Base-by-base conservation (phyloP, 1,139 yeast species). In the Taphrina sp. region DNA sequence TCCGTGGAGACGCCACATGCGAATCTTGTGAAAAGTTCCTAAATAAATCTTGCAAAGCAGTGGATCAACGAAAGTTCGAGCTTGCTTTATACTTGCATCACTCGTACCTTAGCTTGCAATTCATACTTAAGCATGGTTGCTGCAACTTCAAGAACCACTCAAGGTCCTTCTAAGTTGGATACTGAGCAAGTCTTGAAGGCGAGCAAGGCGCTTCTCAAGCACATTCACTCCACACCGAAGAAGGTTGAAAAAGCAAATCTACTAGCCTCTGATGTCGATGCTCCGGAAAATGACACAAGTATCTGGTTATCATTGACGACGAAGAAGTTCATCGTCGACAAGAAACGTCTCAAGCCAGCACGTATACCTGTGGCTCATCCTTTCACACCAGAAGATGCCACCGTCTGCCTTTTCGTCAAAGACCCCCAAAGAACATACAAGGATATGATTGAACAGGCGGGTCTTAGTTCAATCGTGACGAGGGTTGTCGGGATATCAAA, bases 321-420 rank as follows among this genome's bases (percentile, higher is more conserved):
- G 62, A 81, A 80, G 66, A 82, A 83, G 66, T 84, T 78, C 63
- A 79, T 81, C 64, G 70, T 84, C 3, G 72, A 79, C 44, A 78
- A 80, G 65, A 82, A 84, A 61, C 75, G 76, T 58, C 79, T 88
- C 66, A 89, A 89, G 71, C 94, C 95, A 42, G 82, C 80, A 66
- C 68, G 79, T 55, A 76, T 90, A 56, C 63, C 63, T 16, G 57
- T 61, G 17, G 43, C 45, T 8, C 56, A 44, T 29, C 35, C 56
- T 12, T 31, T 42, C 24, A 16, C 37, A 5, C 52, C 52, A 10
- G 33, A 8, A 14, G 39, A 26, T 17, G 47, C 46, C 17, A 23
- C 47, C 1, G 51, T 42, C 37, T 85, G 96, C 67, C 71, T 92
- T 62, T 79, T 92, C 61, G 75, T 84, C 36, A 82, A 88, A 66